These are phyloP conservation scores for Peronospora belbahrii DNA, from an alignment of 352 stramenopile species.

Conservation along the genomic window DNA sequence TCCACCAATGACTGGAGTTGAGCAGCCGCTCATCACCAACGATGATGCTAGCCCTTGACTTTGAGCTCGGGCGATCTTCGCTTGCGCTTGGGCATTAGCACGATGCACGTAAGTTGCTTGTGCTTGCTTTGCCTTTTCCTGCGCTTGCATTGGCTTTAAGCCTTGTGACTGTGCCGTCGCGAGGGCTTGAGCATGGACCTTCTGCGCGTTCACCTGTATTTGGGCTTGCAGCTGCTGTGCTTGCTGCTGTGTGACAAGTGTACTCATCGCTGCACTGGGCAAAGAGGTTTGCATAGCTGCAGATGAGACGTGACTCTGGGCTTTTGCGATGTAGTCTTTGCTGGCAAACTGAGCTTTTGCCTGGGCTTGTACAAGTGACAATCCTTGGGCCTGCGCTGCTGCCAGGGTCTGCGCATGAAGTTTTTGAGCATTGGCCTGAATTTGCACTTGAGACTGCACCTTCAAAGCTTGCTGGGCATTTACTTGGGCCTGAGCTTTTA, in stretches of 20 bases:
- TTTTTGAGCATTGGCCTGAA: constrained; percentile 86
- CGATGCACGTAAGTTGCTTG: constrained; percentile 83
- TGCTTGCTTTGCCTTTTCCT: constrained; percentile 87
- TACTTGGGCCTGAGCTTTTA: constrained; percentile 80
- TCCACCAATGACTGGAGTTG: constrained; percentile 12
- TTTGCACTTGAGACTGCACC: constrained; percentile 83
- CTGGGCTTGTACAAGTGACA: constrained; percentile 81
- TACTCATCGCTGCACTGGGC: constrained; percentile 38
- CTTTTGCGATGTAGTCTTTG: constrained; percentile 87
- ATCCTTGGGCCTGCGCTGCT: constrained; percentile 72
- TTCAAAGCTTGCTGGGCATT: constrained; percentile 78
- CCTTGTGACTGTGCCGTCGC: constrained; percentile 78
- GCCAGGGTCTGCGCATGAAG: constrained; percentile 79
- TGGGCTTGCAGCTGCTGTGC: constrained; percentile 81
- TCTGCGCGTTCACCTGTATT: constrained; percentile 87
- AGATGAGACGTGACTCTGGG: constrained; percentile 74
- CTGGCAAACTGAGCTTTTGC: constrained; percentile 81
- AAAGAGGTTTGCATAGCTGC: constrained; percentile 45
- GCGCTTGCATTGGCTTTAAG: constrained; percentile 77
- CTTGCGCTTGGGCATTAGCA: constrained; percentile 81
- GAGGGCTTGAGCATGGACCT: constrained; percentile 83
- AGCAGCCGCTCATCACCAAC: constrained; percentile 17
- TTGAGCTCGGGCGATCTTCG: constrained; percentile 77
- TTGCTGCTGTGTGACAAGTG: constrained; percentile 69
- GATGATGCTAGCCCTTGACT: constrained; percentile 42